Evolutionary conservation across 352 stramenopile species (phyloP).

Genomic region (Phytophthora constricta): DNA sequence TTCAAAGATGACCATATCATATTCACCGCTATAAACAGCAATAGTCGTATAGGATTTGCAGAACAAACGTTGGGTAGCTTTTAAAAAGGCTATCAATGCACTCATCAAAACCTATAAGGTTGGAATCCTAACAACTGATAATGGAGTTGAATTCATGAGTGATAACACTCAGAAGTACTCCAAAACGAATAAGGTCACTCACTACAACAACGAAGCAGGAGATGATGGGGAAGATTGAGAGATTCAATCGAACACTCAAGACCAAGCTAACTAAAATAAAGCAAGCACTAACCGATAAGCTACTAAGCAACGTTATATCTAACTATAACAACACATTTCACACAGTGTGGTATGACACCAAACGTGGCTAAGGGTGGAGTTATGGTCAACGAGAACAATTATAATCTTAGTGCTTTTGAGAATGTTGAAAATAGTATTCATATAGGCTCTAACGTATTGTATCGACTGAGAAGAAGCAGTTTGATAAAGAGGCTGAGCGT

Average conservation of each 20-base stretch:
- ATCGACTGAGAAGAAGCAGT: slow-evolving; percentile 16
- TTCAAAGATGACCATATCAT: no score
- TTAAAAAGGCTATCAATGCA: slow-evolving; percentile 28
- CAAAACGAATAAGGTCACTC: no score
- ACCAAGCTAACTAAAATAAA: slow-evolving; percentile 29
- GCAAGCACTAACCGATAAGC: slow-evolving; percentile 21
- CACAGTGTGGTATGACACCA: slow-evolving; percentile 15
- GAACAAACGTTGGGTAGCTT: no score
- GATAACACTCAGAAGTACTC: no score
- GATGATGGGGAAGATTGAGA: no score
- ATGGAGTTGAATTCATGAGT: slow-evolving; percentile 42
- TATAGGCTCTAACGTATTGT: slow-evolving; percentile 2
- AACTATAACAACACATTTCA: slow-evolving; percentile 28
- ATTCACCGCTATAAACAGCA: no score
- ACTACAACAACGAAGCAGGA: no score
- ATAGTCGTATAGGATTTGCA: no score
- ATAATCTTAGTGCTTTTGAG: slow-evolving; percentile 16
- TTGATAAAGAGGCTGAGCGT: slow-evolving; percentile 20
- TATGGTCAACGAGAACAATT: slow-evolving; percentile 1
- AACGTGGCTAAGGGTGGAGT: slow-evolving; percentile 22
- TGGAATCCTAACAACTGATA: slow-evolving; percentile 35
- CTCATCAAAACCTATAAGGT: slow-evolving; percentile 39
- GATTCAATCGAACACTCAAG: slow-evolving; percentile 49
- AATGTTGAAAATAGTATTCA: not conserved
- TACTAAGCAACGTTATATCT: slow-evolving; percentile 20